These are phyloP conservation scores for Cucumis sativus DNA, from an alignment of 306 rosid species.

Conservation along the genomic window Cucumber_9930_V3 NC_026659.2:28928001-28928500, in stretches of 20 bases:
- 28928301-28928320: neutral
- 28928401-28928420: too few relatives aligned
- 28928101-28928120: neutral
- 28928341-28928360: neutral
- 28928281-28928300: neutral
- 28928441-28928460: too few relatives aligned
- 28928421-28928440: too few relatives aligned
- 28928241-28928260: neutral
- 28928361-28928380: neutral
- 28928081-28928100: neutral
- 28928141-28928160: neutral
- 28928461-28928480: too few relatives aligned
- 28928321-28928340: neutral
- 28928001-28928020: neutral
- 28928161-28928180: neutral
- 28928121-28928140: too few relatives aligned
- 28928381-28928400: too few relatives aligned
- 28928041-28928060: neutral
- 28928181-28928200: neutral
- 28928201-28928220: neutral
- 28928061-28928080: neutral
- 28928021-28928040: neutral
- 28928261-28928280: neutral
- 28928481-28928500: too few relatives aligned
- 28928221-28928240: neutral